Percentiles rank a stretch among this genome's conserved stretches.
These are phyloP conservation scores for Albatrellus ellisii DNA, from an alignment of 768 basidiomycete genomes.

Conservation along the genomic window DNA sequence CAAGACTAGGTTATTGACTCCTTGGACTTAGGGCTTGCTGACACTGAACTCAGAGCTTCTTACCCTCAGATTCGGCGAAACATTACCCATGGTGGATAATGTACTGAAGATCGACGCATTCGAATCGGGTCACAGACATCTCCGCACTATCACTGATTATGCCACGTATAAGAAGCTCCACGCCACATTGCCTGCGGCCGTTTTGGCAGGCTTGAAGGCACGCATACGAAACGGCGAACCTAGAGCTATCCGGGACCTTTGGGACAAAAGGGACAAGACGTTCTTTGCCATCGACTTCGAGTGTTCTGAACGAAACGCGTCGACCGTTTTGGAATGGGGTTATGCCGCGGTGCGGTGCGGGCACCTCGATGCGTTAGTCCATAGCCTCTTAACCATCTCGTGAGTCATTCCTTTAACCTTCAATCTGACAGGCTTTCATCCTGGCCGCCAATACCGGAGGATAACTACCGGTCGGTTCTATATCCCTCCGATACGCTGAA, in stretches of 20 bases:
- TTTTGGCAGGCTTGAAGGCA: conserved; percentile 48
- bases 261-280: conserved; percentile 58
- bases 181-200: conserved; percentile 55
- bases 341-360: conserved; percentile 70
- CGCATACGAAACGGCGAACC: conserved; percentile 58
- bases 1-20: conserved; percentile 44
- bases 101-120: conserved; percentile 57
- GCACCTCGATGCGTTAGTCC: conserved; percentile 50
- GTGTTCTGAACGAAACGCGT: conserved; percentile 59
- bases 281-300: conserved; percentile 69
- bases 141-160: conserved; percentile 60
- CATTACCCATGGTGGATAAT: conserved; percentile 58
- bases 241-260: conserved; percentile 48
- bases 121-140: conserved; percentile 52
- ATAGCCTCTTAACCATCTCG: background rate
- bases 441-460: conserved; percentile 69
- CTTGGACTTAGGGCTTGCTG: background rate
- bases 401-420: background rate
- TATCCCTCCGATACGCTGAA: background rate
- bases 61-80: conserved; percentile 62
- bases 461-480: conserved; percentile 52
- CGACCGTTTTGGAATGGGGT: conserved; percentile 65
- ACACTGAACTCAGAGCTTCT: background rate
- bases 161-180: conserved; percentile 56
- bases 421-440: conserved; percentile 35